Evolutionary conservation across 106 monocot species (phyloP).

Genomic region (Acanthochlamys bracteata): DNA sequence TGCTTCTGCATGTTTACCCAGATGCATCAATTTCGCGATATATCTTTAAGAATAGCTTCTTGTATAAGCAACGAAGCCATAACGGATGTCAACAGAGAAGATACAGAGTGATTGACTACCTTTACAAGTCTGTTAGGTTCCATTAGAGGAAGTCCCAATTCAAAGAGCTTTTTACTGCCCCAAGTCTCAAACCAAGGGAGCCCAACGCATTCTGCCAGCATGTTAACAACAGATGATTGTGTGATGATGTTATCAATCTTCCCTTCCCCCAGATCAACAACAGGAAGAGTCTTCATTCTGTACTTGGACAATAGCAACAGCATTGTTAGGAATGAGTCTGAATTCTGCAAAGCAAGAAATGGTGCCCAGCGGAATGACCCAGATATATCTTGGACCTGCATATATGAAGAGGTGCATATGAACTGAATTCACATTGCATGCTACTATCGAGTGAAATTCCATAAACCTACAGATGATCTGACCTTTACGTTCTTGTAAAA

Average conservation of each 20-base stretch:
- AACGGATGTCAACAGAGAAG: no score
- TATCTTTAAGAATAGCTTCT: no score
- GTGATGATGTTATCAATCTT: constrained; percentile 91
- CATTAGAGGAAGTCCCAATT: constrained; percentile 76
- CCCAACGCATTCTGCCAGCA: constrained; percentile 93
- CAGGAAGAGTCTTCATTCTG: constrained; percentile 93
- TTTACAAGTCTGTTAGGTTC: constrained; percentile 57
- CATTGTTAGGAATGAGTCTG: constrained; percentile 88
- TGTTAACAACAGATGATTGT: constrained; percentile 86
- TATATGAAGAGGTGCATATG: background rate
- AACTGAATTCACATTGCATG: background rate
- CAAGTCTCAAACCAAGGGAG: constrained; percentile 91
- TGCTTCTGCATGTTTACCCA: no score
- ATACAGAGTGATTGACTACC: constrained; percentile 16
- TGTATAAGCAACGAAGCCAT: no score
- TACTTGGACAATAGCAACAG: constrained; percentile 85
- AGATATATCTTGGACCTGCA: constrained; percentile 79
- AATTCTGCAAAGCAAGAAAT: constrained; percentile 88
- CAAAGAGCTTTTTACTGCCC: constrained; percentile 70
- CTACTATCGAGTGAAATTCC: background rate
- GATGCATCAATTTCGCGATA: no score
- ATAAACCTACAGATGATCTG: background rate
- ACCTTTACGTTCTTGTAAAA: constrained; percentile 90
- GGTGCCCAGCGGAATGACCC: constrained; percentile 97
- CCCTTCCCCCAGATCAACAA: constrained; percentile 80